These are phyloP conservation scores for Colletotrichum orchidophilum DNA, from an alignment of 2,329 filamentous ascomycete species.

Conservation along the genomic window DNA sequence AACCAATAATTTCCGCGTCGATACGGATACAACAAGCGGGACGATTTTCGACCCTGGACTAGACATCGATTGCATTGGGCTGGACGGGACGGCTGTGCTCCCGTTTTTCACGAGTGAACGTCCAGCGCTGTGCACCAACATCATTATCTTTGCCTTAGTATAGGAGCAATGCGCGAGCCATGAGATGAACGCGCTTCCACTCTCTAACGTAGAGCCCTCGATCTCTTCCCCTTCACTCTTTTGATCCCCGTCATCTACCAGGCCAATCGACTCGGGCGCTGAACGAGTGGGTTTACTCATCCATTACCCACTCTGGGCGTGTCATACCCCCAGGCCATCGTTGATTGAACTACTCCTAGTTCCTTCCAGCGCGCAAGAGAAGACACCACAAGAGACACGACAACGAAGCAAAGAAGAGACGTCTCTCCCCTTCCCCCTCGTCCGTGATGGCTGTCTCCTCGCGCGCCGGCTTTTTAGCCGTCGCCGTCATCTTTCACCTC, in stretches of 20 bases:
- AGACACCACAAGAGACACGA: not conserved
- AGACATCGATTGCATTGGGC: not conserved
- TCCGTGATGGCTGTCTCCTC: slow-evolving; percentile 62
- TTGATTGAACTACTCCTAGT: not conserved
- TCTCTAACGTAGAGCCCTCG: not conserved
- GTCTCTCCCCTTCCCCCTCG: not conserved
- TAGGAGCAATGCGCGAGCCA: slow-evolving; percentile 6
- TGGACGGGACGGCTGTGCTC: not conserved
- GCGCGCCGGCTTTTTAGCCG: slow-evolving; percentile 84
- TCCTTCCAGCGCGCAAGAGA: not conserved
- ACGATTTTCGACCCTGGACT: not conserved
- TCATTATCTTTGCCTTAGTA: not conserved
- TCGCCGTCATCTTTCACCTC: slow-evolving; percentile 92
- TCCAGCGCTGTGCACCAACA: slow-evolving; percentile 1
- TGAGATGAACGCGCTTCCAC: slow-evolving; percentile 20
- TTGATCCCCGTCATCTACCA: not conserved
- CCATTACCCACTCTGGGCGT: not conserved
- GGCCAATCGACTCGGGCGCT: not conserved
- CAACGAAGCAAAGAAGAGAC: not conserved
- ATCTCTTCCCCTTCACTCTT: not conserved
- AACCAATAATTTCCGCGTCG: slow-evolving; percentile 6
- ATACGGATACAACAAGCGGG: slow-evolving; percentile 3
- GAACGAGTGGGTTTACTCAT: not conserved
- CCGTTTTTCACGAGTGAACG: not conserved
- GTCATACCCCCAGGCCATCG: not conserved